phyloP scores from a whole-genome alignment of 1,284 basidiomycete species.

The Microbotryomycetes sp. region DNA sequence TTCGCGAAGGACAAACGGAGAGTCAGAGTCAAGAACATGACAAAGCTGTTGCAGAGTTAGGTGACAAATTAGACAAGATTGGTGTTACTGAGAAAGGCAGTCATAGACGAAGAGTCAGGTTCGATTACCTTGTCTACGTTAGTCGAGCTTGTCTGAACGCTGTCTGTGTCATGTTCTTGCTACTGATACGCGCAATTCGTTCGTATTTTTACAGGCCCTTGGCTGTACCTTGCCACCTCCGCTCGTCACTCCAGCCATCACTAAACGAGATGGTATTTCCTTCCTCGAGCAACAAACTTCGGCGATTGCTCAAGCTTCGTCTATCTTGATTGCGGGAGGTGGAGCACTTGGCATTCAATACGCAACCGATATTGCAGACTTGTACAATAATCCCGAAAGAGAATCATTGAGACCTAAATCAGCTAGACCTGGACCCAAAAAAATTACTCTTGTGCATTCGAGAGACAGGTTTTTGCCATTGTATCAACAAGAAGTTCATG shows the following conservation, averaged over 20 bases:
- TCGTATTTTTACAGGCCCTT: conserved; percentile 17
- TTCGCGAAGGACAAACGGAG: conserved; percentile 15
- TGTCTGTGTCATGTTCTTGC: conserved; percentile 1
- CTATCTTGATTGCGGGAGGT: conserved; percentile 47
- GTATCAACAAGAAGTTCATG: conserved; percentile 55
- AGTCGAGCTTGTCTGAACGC: conserved; percentile 9
- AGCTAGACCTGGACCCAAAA: conserved; percentile 28
- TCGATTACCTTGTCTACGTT: conserved; percentile 46
- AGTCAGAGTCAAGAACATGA: conserved; percentile 17
- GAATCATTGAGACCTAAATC: conserved; percentile 1
- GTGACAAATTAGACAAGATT: conserved; percentile 21
- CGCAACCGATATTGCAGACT: conserved; percentile 60
- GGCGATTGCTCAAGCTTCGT: conserved; percentile 40
- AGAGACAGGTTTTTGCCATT: conserved; percentile 54
- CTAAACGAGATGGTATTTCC: conserved; percentile 38
- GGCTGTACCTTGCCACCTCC: conserved; percentile 30
- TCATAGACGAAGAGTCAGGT: conserved; percentile 35
- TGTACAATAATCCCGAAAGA: conserved; percentile 45
- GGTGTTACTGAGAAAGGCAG: conserved; percentile 18
- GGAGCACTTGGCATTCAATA: conserved; percentile 54
- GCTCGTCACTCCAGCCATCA: conserved; percentile 30
- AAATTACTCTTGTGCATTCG: conserved; percentile 63
- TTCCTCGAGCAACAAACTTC: conserved; percentile 36
- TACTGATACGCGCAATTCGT: not conserved
- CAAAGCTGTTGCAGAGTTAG: conserved; percentile 22